Evolutionary conservation across 2,329 filamentous ascomycete species (phyloP).

Genomic region (Penicillium sp.): DNA sequence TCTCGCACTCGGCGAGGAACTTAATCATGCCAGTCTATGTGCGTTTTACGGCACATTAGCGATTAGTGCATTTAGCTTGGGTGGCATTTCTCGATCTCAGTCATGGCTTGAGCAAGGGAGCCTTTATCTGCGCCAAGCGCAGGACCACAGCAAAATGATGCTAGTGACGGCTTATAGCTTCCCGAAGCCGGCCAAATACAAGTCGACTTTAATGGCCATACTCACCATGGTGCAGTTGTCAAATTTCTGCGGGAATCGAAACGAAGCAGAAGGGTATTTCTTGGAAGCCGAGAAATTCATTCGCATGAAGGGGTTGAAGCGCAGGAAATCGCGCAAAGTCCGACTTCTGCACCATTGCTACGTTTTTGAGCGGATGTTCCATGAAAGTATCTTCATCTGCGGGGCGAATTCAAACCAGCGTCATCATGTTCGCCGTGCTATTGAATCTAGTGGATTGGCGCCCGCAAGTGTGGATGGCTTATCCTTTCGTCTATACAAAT

Average conservation of each 20-base stretch:
- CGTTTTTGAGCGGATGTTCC: slow-evolving; percentile 50
- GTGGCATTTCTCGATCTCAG: slow-evolving; percentile 30
- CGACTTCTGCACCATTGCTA: slow-evolving; percentile 55
- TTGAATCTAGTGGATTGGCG: slow-evolving; percentile 33
- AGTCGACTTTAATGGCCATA: slow-evolving; percentile 51
- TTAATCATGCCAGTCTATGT: slow-evolving; percentile 44
- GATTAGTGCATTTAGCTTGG: slow-evolving; percentile 50
- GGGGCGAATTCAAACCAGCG: slow-evolving; percentile 22
- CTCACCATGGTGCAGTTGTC: slow-evolving; percentile 47
- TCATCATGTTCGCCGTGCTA: slow-evolving; percentile 27
- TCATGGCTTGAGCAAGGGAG: slow-evolving; percentile 41
- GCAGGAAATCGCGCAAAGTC: slow-evolving; percentile 46
- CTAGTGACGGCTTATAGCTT: slow-evolving; percentile 41
- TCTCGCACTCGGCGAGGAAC: slow-evolving; percentile 45
- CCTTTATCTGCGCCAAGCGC: slow-evolving; percentile 34
- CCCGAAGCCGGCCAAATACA: slow-evolving; percentile 47
- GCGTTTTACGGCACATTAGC: slow-evolving; percentile 48
- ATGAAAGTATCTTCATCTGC: slow-evolving; percentile 44
- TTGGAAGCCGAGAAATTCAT: slow-evolving; percentile 53
- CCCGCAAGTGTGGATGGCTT: slow-evolving; percentile 20
- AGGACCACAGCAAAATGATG: slow-evolving; percentile 38
- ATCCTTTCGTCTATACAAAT: slow-evolving; percentile 37
- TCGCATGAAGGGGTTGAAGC: slow-evolving; percentile 43
- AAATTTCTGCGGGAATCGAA: slow-evolving; percentile 37
- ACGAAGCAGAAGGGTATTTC: slow-evolving; percentile 44